phyloP scores from a whole-genome alignment of 768 basidiomycete genomes.

The Antrodiella citrinella region DNA sequence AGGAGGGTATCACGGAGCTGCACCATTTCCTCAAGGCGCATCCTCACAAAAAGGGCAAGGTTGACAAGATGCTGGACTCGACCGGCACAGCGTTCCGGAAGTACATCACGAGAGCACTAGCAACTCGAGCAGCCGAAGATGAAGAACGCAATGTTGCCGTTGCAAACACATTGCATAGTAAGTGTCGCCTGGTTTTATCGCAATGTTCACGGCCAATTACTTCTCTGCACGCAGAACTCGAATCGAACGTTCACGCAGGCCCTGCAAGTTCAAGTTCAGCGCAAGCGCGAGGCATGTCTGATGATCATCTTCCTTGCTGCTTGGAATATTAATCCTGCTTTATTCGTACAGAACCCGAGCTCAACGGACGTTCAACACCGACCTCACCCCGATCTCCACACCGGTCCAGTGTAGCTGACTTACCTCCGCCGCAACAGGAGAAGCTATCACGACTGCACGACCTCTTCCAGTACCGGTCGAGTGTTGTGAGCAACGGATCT shows the following conservation, averaged over 20 bases:
- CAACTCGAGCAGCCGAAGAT: conserved; percentile 82
- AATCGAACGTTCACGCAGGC: conserved; percentile 42
- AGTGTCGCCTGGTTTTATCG: conserved; percentile 20
- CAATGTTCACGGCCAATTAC: background rate
- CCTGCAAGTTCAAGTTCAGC: conserved; percentile 16
- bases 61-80: conserved; percentile 83
- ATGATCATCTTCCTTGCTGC: too few relatives aligned
- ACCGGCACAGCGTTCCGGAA: conserved; percentile 88
- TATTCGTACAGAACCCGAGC: conserved; percentile 13
- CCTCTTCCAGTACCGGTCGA: conserved; percentile 77
- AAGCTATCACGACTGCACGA: conserved; percentile 70
- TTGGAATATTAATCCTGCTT: background rate
- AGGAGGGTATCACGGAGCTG: conserved; percentile 90
- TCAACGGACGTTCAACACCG: conserved; percentile 12
- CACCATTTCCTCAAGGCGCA: conserved; percentile 90
- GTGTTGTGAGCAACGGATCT: conserved; percentile 42
- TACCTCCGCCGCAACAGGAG: conserved; percentile 38
- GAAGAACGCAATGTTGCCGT: conserved; percentile 72
- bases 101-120: conserved; percentile 83
- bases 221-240: conserved; percentile 40
- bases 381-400: conserved; percentile 24
- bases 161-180: conserved; percentile 78
- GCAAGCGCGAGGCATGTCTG: too few relatives aligned
- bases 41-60: conserved; percentile 73
- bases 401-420: conserved; percentile 22